Conservation (phyloP, 768 basidiomycete species). For the Mycena alexandri region DNA sequence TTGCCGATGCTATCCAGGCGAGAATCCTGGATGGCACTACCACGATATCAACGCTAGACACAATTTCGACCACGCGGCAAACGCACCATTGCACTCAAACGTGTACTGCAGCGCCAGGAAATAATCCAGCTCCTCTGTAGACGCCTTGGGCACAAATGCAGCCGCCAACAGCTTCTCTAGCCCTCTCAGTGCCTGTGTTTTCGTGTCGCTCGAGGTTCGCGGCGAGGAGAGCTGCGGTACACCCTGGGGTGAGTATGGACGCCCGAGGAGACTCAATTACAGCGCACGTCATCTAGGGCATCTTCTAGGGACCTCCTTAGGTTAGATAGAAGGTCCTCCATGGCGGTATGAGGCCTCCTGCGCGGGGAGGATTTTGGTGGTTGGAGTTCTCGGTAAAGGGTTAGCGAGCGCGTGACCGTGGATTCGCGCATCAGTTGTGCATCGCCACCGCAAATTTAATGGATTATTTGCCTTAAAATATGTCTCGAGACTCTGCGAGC, state of each 20-base stretch:
- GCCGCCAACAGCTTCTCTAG: slow-evolving; percentile 69
- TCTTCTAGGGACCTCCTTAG: slow-evolving; percentile 67
- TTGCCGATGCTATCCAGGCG: slow-evolving; percentile 69
- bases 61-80: too few species aligned
- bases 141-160: slow-evolving; percentile 58
- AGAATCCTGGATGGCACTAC: slow-evolving; percentile 78
- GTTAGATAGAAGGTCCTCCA: slow-evolving; percentile 45
- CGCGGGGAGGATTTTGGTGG: slow-evolving; percentile 15
- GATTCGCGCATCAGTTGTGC: background rate
- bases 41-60: background rate
- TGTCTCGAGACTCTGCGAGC: too few species aligned
- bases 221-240: slow-evolving; percentile 73
- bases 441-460: background rate
- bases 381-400: slow-evolving; percentile 11
- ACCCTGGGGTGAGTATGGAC: background rate
- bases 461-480: background rate
- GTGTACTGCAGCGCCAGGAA: slow-evolving; percentile 81
- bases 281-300: slow-evolving; percentile 76
- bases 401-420: slow-evolving; percentile 20
- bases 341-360: slow-evolving; percentile 19
- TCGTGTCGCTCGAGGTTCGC: slow-evolving; percentile 64
- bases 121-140: slow-evolving; percentile 59
- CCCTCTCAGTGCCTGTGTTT: slow-evolving; percentile 65
- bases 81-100: slow-evolving; percentile 86
- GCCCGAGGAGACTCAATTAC: background rate